Base-by-base conservation (phyloP, 805 yeast species). In the Metschnikowia dekortorum region DNA sequence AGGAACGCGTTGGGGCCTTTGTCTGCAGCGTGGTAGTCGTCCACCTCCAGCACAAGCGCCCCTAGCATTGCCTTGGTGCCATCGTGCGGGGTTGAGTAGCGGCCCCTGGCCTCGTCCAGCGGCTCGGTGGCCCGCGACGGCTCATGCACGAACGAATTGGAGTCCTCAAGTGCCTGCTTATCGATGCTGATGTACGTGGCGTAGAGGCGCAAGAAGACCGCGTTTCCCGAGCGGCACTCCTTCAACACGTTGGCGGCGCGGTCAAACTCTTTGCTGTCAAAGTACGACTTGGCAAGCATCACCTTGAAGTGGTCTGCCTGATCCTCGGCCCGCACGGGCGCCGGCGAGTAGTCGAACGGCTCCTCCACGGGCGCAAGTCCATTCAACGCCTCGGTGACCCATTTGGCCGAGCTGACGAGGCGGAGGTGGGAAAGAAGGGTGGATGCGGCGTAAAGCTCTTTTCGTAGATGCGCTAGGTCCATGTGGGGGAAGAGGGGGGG, bases 231-330 rank as follows among this genome's bases (percentile, higher is more conserved):
- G 18, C 58, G 63, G 46, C 84, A 80, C 13, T 74, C 73, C 49
- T 73, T 74, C 50, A 94, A 69, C 11, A 75, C 75, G 57, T 74
- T 71, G 4, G 86, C 81, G 50, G 91, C 87, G 29, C 98, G 69
- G 50, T 85, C 92, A 62, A 84, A 92, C 66, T 94, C 98, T 59
- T 86, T 84, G 61, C 89, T 82, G 60, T 82, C 85, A 71, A 92
- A 89, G 61, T 87, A 84, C 0, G 87, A 65, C 48, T 82, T 80
- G 0, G 92, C 97, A 29, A 89, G 70, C 13, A 80, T 55, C 29
- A 86, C 68, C 51, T 69, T 68, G 50, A 79, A 76, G 42, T 64
- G 67, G 50, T 73, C 77, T n/a, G 52, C 39, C 44, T 65, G 60
- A 50, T 82, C 83, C 1, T 61, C 54, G 1, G 52, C 53, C 14